These are phyloP conservation scores for Saccharomyces eubayanus DNA, from an alignment of 805 yeast species.

Conservation along the genomic window DNA sequence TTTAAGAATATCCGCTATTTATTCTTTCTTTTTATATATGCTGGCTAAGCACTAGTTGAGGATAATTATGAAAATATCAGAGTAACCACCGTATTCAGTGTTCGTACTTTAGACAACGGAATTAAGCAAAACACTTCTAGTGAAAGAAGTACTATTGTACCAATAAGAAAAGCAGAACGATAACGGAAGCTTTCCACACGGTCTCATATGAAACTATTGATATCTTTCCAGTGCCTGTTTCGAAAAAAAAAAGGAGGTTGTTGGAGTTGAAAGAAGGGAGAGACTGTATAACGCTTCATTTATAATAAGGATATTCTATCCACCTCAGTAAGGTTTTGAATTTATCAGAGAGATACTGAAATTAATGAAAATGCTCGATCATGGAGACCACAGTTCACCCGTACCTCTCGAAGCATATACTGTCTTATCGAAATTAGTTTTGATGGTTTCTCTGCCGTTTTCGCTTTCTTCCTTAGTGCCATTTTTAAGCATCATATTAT, in stretches of 20 bases:
- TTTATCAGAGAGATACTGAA: background rate
- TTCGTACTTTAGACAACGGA: background rate
- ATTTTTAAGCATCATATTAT: slow-evolving; percentile 15
- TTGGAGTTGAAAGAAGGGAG: background rate
- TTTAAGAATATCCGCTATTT: background rate
- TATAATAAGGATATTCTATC: background rate
- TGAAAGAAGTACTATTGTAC: background rate
- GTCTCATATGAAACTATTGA: background rate
- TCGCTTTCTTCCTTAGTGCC: slow-evolving; percentile 14
- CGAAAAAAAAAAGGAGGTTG: background rate
- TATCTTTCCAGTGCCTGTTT: background rate
- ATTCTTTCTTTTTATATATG: background rate
- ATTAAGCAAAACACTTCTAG: background rate
- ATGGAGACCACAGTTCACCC: slow-evolving; percentile 55
- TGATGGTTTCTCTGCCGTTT: slow-evolving; percentile 31
- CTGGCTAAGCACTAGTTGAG: background rate
- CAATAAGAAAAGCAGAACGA: background rate
- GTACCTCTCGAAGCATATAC: slow-evolving; percentile 54
- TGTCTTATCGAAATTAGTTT: slow-evolving; percentile 39
- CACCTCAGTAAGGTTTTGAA: background rate
- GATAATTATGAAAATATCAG: background rate
- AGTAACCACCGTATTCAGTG: background rate
- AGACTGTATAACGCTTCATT: background rate
- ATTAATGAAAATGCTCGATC: background rate
- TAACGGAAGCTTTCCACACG: background rate